Base-by-base conservation (phyloP, 306 rosid genomes). In the Aeschynomene evenia region DNA sequence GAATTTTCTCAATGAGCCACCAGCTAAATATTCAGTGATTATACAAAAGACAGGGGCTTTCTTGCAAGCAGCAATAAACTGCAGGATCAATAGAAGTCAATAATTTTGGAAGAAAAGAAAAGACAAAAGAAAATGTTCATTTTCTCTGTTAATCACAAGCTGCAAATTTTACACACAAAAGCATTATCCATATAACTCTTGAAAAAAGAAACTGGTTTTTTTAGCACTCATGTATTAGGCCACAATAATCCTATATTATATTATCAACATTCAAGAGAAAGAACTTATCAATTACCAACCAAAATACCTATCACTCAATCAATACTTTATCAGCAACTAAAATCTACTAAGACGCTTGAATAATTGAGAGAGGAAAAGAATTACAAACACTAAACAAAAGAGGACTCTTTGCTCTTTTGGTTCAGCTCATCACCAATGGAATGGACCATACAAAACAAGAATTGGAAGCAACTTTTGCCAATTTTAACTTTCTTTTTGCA, bases 21-120 rank as follows among this genome's bases (percentile, higher is more conserved):
- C 99, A 0, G 95, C 79, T 79, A 94, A 82, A 74, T 94, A 94
- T 79, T 94, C 97, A 0, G 95, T 94, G 64, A 94, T 94, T 59
- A 94, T 91, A 62, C 99, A 94, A 74, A 94, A 94, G 15, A 94
- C 97, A 0, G 99, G 99, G 46, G 97, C 83, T 66, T 94, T 94
- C 89, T 94, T 94, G 85, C 99, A 94, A 72, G 99, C 97, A 37
- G 91, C 99, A 75, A 91, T 75, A 57, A 94, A 82, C 99, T 94
- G 83, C 85, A 87, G 3, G 68, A 77, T 37, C 62, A 69, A 66
- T 37, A 80, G 53, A 75, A 34, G 40, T 72, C 66, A 37, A 26
- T 49, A 74, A 43, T 40, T 51, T 34, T 63, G 29, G 49, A 28
- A 37, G 52, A 40, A 40, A 9, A n/a, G n/a, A n/a, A n/a, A n/a